These are phyloP conservation scores for Plicaturopsis crispa DNA, from an alignment of 768 basidiomycete genomes.

Conservation along the genomic window DNA sequence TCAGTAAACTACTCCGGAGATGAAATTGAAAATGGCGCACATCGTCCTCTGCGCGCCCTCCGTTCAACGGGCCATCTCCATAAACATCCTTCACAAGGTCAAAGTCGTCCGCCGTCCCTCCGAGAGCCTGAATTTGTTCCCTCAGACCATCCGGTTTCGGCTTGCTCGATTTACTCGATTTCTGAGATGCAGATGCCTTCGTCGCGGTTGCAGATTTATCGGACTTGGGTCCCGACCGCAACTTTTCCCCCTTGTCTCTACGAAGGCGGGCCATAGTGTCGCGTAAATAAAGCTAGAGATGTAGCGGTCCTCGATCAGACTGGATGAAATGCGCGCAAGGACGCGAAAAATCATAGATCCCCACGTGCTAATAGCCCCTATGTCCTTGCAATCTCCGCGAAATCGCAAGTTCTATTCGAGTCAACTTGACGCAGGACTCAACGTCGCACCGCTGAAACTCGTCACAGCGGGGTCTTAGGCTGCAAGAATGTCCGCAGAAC, in stretches of 20 bases:
- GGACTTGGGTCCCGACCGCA: background rate
- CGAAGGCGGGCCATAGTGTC: conserved; percentile 11
- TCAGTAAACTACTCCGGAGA: background rate
- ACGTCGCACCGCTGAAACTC: too few species aligned
- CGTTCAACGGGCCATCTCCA: conserved; percentile 20
- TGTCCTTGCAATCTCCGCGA: too few species aligned
- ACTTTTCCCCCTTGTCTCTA: conserved; percentile 8
- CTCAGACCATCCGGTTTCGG: conserved; percentile 15
- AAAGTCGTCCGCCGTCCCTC: conserved; percentile 41
- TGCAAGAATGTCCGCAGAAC: too few species aligned
- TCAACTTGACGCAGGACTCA: too few species aligned
- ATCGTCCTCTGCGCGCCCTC: conserved; percentile 19
- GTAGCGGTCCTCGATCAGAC: too few species aligned
- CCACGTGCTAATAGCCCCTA: too few species aligned
- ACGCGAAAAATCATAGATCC: too few species aligned
- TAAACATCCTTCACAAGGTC: conserved; percentile 34
- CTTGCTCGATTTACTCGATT: too few species aligned
- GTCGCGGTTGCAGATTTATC: conserved; percentile 4
- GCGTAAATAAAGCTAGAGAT: background rate
- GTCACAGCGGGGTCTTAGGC: too few species aligned
- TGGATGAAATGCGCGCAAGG: too few species aligned
- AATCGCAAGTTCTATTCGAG: too few species aligned
- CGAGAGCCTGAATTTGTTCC: conserved; percentile 31
- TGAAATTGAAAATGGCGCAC: conserved; percentile 13
- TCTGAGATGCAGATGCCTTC: conserved; percentile 9